Conservation (phyloP, 805 yeast species). For the Scheffersomyces stipitis region DNA sequence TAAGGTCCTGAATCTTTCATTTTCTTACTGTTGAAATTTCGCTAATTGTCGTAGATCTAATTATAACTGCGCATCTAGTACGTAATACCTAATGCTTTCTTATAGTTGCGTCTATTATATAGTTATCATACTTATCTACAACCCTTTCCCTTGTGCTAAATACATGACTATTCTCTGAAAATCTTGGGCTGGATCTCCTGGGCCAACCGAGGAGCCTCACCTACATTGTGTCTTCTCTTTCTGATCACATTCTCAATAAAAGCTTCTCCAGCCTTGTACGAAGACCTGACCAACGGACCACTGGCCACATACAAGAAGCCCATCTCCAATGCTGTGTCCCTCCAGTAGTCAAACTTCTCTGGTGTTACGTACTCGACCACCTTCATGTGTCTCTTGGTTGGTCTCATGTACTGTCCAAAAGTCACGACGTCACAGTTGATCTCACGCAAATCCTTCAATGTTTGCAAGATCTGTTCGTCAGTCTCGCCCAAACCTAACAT, state of each 20-base stretch:
- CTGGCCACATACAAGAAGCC: constrained; percentile 97
- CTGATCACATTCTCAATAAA: constrained; percentile 91
- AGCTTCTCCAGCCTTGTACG: constrained; percentile 98
- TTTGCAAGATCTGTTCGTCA: constrained; percentile 80
- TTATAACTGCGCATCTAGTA: too few species aligned
- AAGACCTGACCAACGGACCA: constrained; percentile 94
- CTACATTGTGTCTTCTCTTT: constrained; percentile 60
- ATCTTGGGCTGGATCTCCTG: constrained; percentile 18
- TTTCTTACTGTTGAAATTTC: too few species aligned
- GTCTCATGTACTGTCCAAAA: constrained; percentile 98
- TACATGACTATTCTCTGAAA: not conserved
- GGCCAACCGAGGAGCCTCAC: constrained; percentile 37
- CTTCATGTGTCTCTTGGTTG: constrained; percentile 97
- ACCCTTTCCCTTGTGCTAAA: too few species aligned
- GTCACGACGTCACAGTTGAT: constrained; percentile 91
- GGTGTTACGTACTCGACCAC: constrained; percentile 95
- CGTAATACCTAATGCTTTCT: too few species aligned
- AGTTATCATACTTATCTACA: too few species aligned
- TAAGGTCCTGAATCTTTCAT: too few species aligned
- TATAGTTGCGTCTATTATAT: too few species aligned
- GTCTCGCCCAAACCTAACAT: constrained; percentile 98
- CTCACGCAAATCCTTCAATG: constrained; percentile 73
- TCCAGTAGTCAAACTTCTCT: constrained; percentile 93
- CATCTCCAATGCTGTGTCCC: constrained; percentile 75
- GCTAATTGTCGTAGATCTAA: too few species aligned